Evolutionary conservation across 352 stramenopile species (phyloP), one percentile per base, ranked within the genome.

Genomic region (Pythium graminicola): DNA sequence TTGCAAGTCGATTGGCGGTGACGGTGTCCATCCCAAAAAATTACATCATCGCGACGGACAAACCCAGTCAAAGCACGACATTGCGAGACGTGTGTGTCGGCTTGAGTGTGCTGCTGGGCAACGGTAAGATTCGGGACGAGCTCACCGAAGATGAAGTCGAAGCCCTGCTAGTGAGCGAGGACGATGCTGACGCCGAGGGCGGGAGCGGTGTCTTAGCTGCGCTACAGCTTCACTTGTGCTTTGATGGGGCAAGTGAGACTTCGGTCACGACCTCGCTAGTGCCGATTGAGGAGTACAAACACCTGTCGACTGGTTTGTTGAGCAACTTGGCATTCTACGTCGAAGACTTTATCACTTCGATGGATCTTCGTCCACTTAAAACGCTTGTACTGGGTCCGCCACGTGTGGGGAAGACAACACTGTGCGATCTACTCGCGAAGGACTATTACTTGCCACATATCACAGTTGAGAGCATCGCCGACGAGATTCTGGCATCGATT

Each of bases 381-480:
- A 72, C 76, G 0, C 50, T 93, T n/a, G 60, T 95, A 36, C 54
- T 87, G 1, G 84, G 85, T 1, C 62, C 80, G 2, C 85, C 85
- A 26, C 73, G 68, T 17, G 76, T 63, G 1, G 82, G 85, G 19
- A 93, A 93, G 61, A 84, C 76, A 1, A 47, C 55, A 26, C 58
- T 91, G 0, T 74, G 76, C 38, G 35, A 57, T 22, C 57, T 61
- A 14, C 67, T 95, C 32, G 75, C 79, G 8, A 73, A 69, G 41
- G 67, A 81, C 24, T 95, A 93, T 57, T 87, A 78, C 54, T 31
- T 95, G 35, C 76, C 76, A 40, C 71, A 81, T 40, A 42, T 90
- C 35, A 81, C 78, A 2, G 40, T 82, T 4, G 45, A 69, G 32
- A 72, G 59, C 10, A 54, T 86, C 7, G 54, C 86, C 4, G 20